Percentiles rank a stretch among this genome's conserved stretches.
Evolutionary conservation across 2,329 filamentous ascomycete genomes (phyloP).

Genomic region (Dactylellina parvicollis): DNA sequence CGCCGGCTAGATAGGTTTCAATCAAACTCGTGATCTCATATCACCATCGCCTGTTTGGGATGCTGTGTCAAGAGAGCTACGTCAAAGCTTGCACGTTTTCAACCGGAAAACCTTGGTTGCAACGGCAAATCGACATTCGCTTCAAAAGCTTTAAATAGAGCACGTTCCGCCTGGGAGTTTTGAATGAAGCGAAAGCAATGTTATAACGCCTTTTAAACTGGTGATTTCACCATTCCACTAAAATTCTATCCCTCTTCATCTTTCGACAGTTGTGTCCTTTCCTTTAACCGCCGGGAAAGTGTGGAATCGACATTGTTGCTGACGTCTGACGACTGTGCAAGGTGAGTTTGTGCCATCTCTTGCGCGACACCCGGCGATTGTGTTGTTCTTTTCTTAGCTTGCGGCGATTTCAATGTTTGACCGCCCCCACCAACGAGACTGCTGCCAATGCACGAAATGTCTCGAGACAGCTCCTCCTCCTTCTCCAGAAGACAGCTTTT

Average conservation of each 20-base stretch:
- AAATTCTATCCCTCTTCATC: not conserved
- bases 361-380: slow-evolving; percentile 20
- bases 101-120: slow-evolving; percentile 31
- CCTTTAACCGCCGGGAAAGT: slow-evolving; percentile 23
- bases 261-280: not conserved
- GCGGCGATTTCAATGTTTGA: not conserved
- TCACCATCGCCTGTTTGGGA: slow-evolving; percentile 30
- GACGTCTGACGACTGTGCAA: slow-evolving; percentile 35
- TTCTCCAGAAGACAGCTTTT: slow-evolving; percentile 8
- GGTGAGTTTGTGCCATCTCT: slow-evolving; percentile 31
- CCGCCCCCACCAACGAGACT: slow-evolving; percentile 1
- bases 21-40: slow-evolving; percentile 46
- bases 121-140: slow-evolving; percentile 1
- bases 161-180: slow-evolving; percentile 7
- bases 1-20: slow-evolving; percentile 21
- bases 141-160: slow-evolving; percentile 46
- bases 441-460: too few relatives aligned
- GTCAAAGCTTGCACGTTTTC: slow-evolving; percentile 47
- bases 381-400: slow-evolving; percentile 14
- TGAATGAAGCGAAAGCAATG: slow-evolving; percentile 4
- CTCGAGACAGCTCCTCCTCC: not conserved
- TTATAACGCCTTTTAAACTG: slow-evolving; percentile 41
- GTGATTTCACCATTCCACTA: slow-evolving; percentile 37
- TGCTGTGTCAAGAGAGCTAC: slow-evolving; percentile 26
- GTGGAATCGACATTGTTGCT: slow-evolving; percentile 4